Evolutionary conservation across 495 filamentous ascomycete genomes (phyloP).

Genomic region (Talaromyces liani): DNA sequence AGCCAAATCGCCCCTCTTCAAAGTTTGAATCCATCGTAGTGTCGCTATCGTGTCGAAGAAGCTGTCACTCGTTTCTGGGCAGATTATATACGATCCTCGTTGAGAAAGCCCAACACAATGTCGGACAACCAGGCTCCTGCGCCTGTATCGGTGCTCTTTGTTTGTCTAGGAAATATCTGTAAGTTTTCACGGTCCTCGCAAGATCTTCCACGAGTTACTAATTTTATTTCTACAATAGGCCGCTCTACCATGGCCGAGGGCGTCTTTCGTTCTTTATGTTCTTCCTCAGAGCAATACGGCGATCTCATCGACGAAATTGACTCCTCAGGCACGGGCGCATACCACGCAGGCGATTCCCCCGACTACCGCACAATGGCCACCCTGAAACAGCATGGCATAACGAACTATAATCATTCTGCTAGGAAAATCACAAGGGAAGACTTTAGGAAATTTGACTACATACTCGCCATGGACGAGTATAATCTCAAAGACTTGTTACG

Average conservation of each 20-base stretch:
- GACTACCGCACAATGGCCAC: constrained; percentile 83
- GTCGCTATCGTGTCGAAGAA: not conserved
- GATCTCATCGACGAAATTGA: constrained; percentile 63
- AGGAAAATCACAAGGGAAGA: constrained; percentile 65
- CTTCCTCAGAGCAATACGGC: constrained; percentile 33
- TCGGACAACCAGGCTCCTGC: constrained; percentile 13
- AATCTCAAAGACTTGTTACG: constrained; percentile 68
- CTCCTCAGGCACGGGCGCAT: constrained; percentile 83
- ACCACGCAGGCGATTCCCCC: constrained; percentile 65
- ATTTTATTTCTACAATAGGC: constrained; percentile 20
- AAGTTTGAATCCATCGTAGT: not conserved
- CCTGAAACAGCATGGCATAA: constrained; percentile 65
- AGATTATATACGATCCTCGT: not conserved
- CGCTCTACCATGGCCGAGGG: constrained; percentile 93
- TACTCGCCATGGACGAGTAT: constrained; percentile 89
- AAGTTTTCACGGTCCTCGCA: constrained; percentile 19
- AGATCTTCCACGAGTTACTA: not conserved
- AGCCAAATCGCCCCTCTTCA: not conserved
- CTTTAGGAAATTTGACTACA: constrained; percentile 81
- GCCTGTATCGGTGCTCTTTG: constrained; percentile 77
- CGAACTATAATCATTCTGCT: constrained; percentile 67
- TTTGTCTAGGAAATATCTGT: constrained; percentile 97
- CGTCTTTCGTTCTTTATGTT: constrained; percentile 70
- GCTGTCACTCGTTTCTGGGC: not conserved
- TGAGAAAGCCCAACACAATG: not conserved